Base-by-base conservation (phyloP, 116 monocot genomes). In the Trichopus zeylanicus region DNA sequence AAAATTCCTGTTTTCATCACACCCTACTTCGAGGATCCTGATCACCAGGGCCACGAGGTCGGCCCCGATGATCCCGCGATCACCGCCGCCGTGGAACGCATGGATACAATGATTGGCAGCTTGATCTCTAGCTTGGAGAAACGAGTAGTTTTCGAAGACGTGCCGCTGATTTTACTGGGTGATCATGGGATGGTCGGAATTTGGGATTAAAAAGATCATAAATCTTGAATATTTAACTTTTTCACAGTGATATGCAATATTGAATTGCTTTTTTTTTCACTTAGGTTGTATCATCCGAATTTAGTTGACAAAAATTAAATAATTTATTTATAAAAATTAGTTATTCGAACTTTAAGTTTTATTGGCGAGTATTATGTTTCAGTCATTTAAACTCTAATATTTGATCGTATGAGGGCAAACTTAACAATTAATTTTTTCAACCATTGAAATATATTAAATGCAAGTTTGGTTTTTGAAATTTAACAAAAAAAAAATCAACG, bases 161-260 rank as follows among this genome's bases (percentile, higher is more conserved):
- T 87, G 2, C 75, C 70, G 29, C 27, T 87, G 8, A 84, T 92
- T 49, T 39, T 92, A 10, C 1, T 83, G 8, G 81, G 83, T 8
- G 92, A 92, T 48, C 87, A 92, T 46, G 92, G 92, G 1, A 92
- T 87, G 92, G 92, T 76, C 4, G 59, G 72, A 3, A 84, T 65
- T 10, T 92, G 92, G 19, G 81, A 84, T 27, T n/a, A 26, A 66
- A 26, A 92, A 84, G 57, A 56, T 66, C 2, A 66, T 92, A 22
- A 72, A 63, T 59, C 66, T 92, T 13, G 70, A 83, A 10, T 78
- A 87, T 55, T 57, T 92, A 13, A 18, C 70, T 18, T 13, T 67
- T 92, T 30, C 67, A 60, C 1, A 9, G 9, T 22, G 51, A 56
- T 22, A n/a, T n/a, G n/a, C n/a, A n/a, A n/a, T n/a, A n/a, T n/a